Evolutionary conservation across 331 rosid genomes (phyloP), one percentile per base, ranked within the genome.

Genomic region (Pyrus hybrid): DNA sequence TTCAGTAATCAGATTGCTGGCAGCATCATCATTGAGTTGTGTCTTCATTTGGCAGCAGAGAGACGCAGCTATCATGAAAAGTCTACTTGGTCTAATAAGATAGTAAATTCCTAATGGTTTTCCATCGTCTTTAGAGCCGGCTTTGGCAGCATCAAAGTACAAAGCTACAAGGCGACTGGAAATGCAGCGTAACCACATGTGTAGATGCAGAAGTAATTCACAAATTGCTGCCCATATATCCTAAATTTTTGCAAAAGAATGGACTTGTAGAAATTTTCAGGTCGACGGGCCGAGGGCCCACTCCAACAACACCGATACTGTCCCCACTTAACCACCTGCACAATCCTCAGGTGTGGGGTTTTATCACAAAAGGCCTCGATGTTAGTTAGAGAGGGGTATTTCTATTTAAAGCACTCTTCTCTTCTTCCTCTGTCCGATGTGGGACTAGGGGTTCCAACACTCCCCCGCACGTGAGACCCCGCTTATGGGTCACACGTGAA

Each of bases 21-120:
- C 93, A 63, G 82, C 82, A 80, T 85, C 90, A 80, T 89, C 88
- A 17, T 67, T 47, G 30, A 81, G 83, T 26, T 88, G 84, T n/a
- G 87, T 81, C 87, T 87, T 94, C 86, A 94, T 77, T 84, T 94
- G 99, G 87, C 87, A 85, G 87, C 93, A 92, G 73, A 90, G 85
- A 32, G 94, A 90, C 51, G 84, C 86, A 47, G 96, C 97, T 83
- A 87, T 83, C 28, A 86, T 63, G 72, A 87, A 91, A 21, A 94
- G 81, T 75, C 87, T 90, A 80, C 93, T 85, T 69, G 92, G 96
- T 80, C 68, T 86, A 83, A 79, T 85, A 22, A 92, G 92, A 78
- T 75, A 80, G 85, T 82, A 83, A 63, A 82, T 74, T 71, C 82
- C 81, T 43, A 81, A 63, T 79, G 88, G 76, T 78, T 82, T 83